Percentiles rank a stretch among this genome's conserved stretches.
phyloP scores from a whole-genome alignment of 768 basidiomycete genomes.

The Auricularia cornea region DNA sequence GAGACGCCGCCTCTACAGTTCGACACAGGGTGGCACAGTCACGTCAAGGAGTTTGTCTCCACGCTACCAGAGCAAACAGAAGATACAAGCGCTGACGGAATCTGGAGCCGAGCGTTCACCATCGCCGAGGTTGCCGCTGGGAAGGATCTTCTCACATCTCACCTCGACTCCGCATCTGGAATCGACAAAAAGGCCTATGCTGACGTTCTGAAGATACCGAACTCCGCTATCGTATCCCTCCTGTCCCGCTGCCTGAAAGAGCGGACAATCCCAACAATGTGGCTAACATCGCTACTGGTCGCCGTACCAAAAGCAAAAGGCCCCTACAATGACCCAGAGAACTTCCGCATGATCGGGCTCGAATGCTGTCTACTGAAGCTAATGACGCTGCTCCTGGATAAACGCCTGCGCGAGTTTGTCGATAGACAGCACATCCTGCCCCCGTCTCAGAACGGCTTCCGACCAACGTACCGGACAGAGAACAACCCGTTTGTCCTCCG shows the following conservation, averaged over 20 bases:
- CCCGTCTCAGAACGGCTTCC: conserved; percentile 25
- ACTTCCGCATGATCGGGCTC: conserved; percentile 21
- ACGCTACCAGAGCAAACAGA: neutral
- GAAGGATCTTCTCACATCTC: neutral
- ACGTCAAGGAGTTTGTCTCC: neutral
- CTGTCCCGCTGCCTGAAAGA: neutral
- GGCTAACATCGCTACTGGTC: too few relatives aligned
- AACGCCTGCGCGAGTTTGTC: conserved; percentile 11
- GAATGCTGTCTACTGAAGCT: conserved; percentile 23
- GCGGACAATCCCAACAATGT: neutral
- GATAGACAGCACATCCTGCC: conserved; percentile 13
- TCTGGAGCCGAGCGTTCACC: neutral
- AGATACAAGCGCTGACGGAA: neutral
- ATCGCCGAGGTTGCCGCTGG: neutral
- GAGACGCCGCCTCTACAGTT: neutral
- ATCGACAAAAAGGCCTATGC: neutral
- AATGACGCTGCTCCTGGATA: conserved; percentile 18
- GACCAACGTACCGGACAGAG: conserved; percentile 18
- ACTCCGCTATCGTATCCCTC: neutral
- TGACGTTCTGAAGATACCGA: neutral
- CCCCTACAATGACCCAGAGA: conserved; percentile 9
- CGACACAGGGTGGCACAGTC: neutral
- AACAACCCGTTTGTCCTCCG: conserved; percentile 21
- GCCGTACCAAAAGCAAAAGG: too few relatives aligned
- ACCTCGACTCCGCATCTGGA: neutral